These are phyloP conservation scores for Melastoma candidum DNA, from an alignment of 441 rosid genomes.

Conservation along the genomic window DNA sequence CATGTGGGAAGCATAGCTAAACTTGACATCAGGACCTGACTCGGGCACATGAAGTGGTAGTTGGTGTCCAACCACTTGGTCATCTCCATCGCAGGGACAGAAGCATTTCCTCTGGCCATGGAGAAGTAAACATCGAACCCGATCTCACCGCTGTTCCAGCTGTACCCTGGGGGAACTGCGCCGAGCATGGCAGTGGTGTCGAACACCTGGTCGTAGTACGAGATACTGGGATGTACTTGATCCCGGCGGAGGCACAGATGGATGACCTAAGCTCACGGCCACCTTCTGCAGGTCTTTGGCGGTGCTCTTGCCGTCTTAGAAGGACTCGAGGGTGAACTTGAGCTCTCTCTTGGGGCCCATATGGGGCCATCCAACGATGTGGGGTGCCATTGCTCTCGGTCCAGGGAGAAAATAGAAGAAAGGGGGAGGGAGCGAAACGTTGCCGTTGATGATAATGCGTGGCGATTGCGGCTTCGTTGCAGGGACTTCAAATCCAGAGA, in stretches of 20 bases:
- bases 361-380: conserved; percentile 96
- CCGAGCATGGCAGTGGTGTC: too few relatives aligned
- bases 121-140: conserved; percentile 78
- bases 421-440: too few relatives aligned
- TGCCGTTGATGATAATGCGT: too few relatives aligned
- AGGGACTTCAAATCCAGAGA: too few relatives aligned
- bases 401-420: too few relatives aligned
- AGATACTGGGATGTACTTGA: conserved; percentile 85
- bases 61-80: conserved; percentile 99
- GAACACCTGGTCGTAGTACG: conserved; percentile 80
- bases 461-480: too few relatives aligned
- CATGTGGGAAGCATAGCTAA: conserved; percentile 93
- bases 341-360: too few relatives aligned
- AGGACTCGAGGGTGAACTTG: conserved; percentile 92
- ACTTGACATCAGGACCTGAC: conserved; percentile 80
- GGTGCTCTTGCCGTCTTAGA: conserved; percentile 93
- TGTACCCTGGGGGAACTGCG: conserved; percentile 88
- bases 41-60: conserved; percentile 99
- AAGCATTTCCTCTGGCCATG: conserved; percentile 96
- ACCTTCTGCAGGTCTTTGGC: conserved; percentile 85
- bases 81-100: conserved; percentile 98
- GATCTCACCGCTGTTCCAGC: conserved; percentile 75
- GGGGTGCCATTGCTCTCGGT: conserved; percentile 70
- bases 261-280: conserved; percentile 72
- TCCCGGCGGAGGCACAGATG: conserved; percentile 79